Base-by-base conservation (phyloP, 2,329 filamentous ascomycete species). In the Aureobasidium sp. region DNA sequence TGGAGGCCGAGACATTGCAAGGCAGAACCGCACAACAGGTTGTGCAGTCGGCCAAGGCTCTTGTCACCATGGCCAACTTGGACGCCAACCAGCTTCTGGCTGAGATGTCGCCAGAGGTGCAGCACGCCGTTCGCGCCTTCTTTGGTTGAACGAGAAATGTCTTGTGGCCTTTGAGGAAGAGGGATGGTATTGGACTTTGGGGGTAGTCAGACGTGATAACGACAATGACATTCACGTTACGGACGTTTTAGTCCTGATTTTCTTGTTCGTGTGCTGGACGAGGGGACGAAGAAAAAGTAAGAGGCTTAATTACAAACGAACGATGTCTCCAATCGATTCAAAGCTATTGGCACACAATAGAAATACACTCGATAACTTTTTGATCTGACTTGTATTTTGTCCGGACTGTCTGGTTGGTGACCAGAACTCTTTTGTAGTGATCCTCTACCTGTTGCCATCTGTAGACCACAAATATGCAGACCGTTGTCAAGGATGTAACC, bases 1-100 rank as follows among this genome's bases (percentile, higher is more conserved):
- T 99, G 15, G 93, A 97, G 71, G 88, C 90, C 6, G 91, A 96
- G 71, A 93, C 92, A 19, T 80, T 99, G 44, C 89, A 92, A 71
- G 92, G 92, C 22, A 85, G 91, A 71, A 91, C 89, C 22, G 90
- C 90, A 29, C 83, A 80, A 64, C 85, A 88, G 64, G 88, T 96
- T 62, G 89, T 91, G 35, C 80, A 80, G 48, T 86, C 90, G 2
- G 89, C 89, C 39, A 96, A 96, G 77, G 78, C 84, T 58, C 81
- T 99, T 56, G 82, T 96, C 44, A 82, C 85, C 64, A 82, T 83
- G 33, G 87, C 91, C 5, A 86, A 85, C 59, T 79, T 94, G 50
- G 89, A 96, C 69, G 85, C 89, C 2, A 85, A 85, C 64, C 87
- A 89, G 67, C 79, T 96, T 56, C 80, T 96, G 61, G 83, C 85